Conservation (phyloP, 202 grass and related monocot species). For the Elaeis oleifera region DNA sequence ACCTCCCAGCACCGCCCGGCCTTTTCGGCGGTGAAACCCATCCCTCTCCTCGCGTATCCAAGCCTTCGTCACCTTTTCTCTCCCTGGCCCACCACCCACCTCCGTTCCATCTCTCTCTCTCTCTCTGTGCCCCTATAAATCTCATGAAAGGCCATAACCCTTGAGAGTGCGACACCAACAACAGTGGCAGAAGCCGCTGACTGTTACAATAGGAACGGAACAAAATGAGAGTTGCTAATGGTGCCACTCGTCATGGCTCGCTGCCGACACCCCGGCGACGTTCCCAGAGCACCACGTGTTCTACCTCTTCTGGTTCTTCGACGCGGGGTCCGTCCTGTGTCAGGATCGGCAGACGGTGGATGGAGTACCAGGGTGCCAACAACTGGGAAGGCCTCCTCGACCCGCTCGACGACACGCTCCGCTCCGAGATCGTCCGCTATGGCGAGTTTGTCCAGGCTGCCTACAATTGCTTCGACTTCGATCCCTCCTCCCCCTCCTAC, state of each 20-base stretch:
- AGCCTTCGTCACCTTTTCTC: no score
- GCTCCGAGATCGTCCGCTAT: conserved; percentile 58
- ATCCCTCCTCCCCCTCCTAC: conserved; percentile 23
- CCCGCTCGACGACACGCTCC: conserved; percentile 51
- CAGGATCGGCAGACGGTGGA: conserved; percentile 35
- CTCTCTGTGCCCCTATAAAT: no score
- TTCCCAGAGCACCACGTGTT: neutral
- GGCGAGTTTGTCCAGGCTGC: conserved; percentile 56
- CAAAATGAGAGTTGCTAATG: neutral
- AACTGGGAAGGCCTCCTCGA: conserved; percentile 54
- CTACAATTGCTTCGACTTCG: conserved; percentile 68
- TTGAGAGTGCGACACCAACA: no score
- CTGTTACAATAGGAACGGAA: neutral
- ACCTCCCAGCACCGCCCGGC: no score
- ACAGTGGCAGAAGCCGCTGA: no score
- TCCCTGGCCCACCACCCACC: no score
- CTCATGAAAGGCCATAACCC: no score
- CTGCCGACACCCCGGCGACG: neutral
- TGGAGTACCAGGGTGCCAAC: conserved; percentile 47
- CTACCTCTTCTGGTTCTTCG: neutral
- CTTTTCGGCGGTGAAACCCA: no score
- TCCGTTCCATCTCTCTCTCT: no score
- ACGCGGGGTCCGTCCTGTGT: conserved; percentile 1
- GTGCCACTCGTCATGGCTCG: neutral
- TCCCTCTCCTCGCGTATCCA: no score